Evolutionary conservation across 2,329 filamentous ascomycete genomes (phyloP), one percentile per base, ranked within the genome.

Genomic region (Trichoderma sp.): DNA sequence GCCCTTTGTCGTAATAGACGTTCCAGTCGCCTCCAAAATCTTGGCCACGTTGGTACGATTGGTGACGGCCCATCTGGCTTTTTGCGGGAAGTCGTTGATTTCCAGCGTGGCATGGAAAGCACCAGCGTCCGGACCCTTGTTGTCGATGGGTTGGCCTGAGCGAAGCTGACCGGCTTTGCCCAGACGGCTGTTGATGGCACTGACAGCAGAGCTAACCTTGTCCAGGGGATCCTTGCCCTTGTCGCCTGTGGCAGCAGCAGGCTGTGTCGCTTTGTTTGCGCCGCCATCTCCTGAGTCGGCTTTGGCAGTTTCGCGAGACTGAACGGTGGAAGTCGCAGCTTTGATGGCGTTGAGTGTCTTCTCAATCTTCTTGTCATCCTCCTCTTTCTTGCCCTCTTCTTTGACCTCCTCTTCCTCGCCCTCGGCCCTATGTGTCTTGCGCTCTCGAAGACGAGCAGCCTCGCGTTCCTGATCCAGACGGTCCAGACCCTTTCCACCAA

Each of bases 41-140:
- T 98, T 99, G 74, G 95, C 94, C 69, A 99, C 96, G 76, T 99
- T 99, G 43, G 96, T 98, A 73, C 96, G 89, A 80, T 99, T 99
- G 49, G 96, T 99, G 82, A 99, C 96, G 13, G 94, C 95, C 96
- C 96, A 99, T 75, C 96, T 89, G 72, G 96, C 96, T 85, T 97
- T 98, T 79, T 99, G 96, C 40, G 96, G 96, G 81, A 98, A 98
- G 81, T 99, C 96, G 81, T 99, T 99, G 87, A 99, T 99, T 81
- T 98, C 96, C 71, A 99, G 86, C 4, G 95, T 98, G 19, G 96
- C 94, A 79, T 99, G 96, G 86, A 94, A 99, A 0, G 94, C 94
- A 63, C 96, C 96, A 3, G 96, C 96, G 79, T 99, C 96, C 0
- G 96, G 96, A 0, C 96, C 96, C 81, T 97, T 97, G 83, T 99